Conservation (phyloP, 352 stramenopile species). For the Pythium biforme region DNA sequence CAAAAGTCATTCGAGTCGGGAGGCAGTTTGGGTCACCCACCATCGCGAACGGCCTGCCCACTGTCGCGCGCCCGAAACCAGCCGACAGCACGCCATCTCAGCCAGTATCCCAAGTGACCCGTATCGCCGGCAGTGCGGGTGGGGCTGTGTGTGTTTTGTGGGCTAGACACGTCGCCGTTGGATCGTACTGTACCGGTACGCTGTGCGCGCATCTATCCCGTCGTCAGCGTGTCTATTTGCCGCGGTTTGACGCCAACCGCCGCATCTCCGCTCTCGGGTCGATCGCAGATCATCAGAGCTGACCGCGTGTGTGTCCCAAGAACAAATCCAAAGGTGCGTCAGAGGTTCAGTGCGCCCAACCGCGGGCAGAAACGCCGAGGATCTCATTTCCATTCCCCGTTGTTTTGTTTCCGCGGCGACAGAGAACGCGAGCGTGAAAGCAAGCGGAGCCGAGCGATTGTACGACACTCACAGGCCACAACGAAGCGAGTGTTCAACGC, state of each 20-base stretch:
- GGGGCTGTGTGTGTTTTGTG: not conserved
- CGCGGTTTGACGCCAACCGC: not conserved
- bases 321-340: not conserved
- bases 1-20: not conserved
- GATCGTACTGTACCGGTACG: not conserved
- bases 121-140: constrained; percentile 6
- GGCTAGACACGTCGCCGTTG: not conserved
- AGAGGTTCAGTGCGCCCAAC: constrained; percentile 6
- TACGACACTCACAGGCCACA: not conserved
- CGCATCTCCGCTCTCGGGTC: not conserved
- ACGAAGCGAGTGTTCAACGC: not conserved
- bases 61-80: too few relatives aligned
- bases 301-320: constrained; percentile 1
- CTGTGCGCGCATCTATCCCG: not conserved
- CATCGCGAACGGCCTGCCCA: not conserved
- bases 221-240: constrained; percentile 13
- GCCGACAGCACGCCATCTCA: not conserved
- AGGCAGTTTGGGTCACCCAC: constrained; percentile 4
- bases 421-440: not conserved
- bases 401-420: not conserved
- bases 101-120: constrained; percentile 2
- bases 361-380: not conserved
- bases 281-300: not conserved
- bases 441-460: not conserved
- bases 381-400: not conserved